Conservation (phyloP, 2,329 filamentous ascomycete genomes). For the Monosporascus sp. region DNA sequence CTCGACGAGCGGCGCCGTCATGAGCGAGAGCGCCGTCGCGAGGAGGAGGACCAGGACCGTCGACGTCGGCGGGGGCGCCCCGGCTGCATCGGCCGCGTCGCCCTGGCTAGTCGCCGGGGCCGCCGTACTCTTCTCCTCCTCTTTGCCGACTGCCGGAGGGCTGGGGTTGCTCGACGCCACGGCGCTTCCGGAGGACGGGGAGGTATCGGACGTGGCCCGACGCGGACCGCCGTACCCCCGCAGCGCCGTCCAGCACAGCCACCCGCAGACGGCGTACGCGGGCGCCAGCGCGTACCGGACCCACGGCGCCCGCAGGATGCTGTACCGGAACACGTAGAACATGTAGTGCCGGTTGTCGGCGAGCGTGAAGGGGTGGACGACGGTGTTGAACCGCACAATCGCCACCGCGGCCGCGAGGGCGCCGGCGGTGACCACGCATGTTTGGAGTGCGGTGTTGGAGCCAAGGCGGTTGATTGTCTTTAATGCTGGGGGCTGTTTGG, state of each 20-base stretch:
- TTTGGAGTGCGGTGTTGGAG: slow-evolving; percentile 28
- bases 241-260: slow-evolving; percentile 62
- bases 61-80: slow-evolving; percentile 38
- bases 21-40: slow-evolving; percentile 70
- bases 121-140: background rate
- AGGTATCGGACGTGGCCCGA: no score
- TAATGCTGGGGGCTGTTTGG: slow-evolving; percentile 3
- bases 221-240: slow-evolving; percentile 32
- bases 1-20: slow-evolving; percentile 89
- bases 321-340: slow-evolving; percentile 90
- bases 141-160: background rate
- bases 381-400: slow-evolving; percentile 76
- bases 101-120: slow-evolving; percentile 11
- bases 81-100: slow-evolving; percentile 20
- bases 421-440: slow-evolving; percentile 29
- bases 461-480: slow-evolving; percentile 22
- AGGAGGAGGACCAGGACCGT: slow-evolving; percentile 56
- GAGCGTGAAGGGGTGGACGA: slow-evolving; percentile 91
- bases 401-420: slow-evolving; percentile 33
- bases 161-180: background rate
- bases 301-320: slow-evolving; percentile 60
- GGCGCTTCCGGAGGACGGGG: no score
- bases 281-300: slow-evolving; percentile 65
- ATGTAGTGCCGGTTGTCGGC: slow-evolving; percentile 97
- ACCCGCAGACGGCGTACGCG: slow-evolving; percentile 67